Evolutionary conservation across 176 grass and related monocot genomes (phyloP).

Genomic region (Rhipidocladum racemiflorum): DNA sequence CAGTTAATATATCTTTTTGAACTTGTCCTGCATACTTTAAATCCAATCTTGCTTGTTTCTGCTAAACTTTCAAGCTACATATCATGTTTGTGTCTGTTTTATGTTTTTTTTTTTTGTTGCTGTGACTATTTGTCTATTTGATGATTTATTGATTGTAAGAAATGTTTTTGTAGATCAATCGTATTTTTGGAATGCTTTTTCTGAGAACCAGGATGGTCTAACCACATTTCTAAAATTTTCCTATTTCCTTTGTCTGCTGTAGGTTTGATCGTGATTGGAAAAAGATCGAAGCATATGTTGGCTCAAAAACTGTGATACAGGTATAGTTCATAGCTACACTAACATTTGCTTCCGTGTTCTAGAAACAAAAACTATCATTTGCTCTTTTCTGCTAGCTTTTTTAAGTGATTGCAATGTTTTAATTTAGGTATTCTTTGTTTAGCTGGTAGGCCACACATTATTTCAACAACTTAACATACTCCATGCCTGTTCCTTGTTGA

Average conservation of each 20-base stretch:
- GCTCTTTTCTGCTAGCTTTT: not conserved
- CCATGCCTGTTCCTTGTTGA: not conserved
- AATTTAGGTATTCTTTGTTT: not conserved
- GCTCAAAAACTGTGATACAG: constrained; percentile 92
- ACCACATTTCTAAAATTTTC: not conserved
- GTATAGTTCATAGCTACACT: constrained; percentile 19
- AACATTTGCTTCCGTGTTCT: not conserved
- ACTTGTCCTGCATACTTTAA: not conserved
- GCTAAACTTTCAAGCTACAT: not conserved
- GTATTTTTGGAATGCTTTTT: not conserved
- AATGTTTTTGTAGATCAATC: not conserved
- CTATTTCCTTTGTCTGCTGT: constrained; percentile 15
- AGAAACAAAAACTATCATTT: not conserved
- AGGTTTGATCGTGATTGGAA: constrained; percentile 96
- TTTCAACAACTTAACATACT: not conserved
- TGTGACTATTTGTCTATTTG: not conserved
- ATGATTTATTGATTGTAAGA: not conserved
- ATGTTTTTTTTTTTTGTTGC: not conserved
- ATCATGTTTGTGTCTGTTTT: not conserved
- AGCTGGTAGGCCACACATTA: not conserved
- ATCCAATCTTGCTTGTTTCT: not conserved
- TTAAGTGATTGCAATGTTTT: not conserved
- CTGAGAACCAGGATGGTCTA: not conserved
- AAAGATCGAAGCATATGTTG: constrained; percentile 81
- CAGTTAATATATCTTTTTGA: not conserved